phyloP scores from a whole-genome alignment of 2,329 filamentous ascomycete genomes.

The Talaromyces sp. region DNA sequence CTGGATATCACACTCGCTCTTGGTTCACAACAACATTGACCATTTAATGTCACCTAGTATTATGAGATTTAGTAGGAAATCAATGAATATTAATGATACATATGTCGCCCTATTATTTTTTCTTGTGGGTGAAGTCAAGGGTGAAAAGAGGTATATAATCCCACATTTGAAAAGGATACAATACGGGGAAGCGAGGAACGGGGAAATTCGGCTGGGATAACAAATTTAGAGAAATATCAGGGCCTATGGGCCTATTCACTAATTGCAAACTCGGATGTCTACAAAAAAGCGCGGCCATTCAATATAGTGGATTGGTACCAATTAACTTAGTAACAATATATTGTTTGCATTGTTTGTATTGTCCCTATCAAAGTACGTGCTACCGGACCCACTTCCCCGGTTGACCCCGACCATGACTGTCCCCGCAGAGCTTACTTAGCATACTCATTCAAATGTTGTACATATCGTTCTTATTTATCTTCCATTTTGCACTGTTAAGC shows the following conservation, averaged over 20 bases:
- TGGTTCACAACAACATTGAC: too few relatives aligned
- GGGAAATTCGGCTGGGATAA: not conserved
- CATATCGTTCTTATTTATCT: too few relatives aligned
- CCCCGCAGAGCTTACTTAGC: too few relatives aligned
- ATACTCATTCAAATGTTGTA: too few relatives aligned
- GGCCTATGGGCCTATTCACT: not conserved
- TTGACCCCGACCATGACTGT: not conserved
- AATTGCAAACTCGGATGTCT: not conserved
- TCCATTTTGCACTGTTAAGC: too few relatives aligned
- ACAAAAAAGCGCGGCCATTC: not conserved
- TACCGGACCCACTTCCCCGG: not conserved
- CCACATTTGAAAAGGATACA: not conserved
- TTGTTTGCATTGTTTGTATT: not conserved
- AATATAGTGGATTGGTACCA: not conserved
- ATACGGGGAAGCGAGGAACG: not conserved
- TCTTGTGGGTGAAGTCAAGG: too few relatives aligned
- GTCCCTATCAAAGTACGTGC: not conserved
- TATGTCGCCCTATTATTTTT: too few relatives aligned
- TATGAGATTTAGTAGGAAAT: too few relatives aligned
- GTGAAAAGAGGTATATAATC: not conserved
- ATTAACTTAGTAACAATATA: not conserved
- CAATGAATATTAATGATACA: too few relatives aligned
- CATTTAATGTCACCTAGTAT: too few relatives aligned
- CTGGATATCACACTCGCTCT: too few relatives aligned
- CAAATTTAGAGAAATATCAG: not conserved